Conservation (phyloP, 768 basidiomycete genomes). For the Pluteus cervinus region DNA sequence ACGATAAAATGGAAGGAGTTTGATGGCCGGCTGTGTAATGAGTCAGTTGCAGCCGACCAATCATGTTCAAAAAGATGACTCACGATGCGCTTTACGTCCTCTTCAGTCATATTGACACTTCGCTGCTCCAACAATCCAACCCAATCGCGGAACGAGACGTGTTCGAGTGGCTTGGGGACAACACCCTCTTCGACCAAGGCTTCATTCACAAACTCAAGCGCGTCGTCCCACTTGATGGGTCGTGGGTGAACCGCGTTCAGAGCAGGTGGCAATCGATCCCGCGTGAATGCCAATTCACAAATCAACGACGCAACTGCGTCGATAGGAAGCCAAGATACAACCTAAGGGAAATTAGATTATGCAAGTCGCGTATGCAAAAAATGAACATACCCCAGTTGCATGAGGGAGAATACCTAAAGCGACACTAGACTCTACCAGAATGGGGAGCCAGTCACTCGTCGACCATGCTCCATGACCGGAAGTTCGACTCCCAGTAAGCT, state of each 20-base stretch:
- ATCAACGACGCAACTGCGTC: constrained; percentile 26
- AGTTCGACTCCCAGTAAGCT: no score
- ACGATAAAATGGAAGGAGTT: constrained; percentile 22
- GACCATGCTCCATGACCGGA: no score
- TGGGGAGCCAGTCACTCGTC: no score
- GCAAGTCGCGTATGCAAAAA: constrained; percentile 17
- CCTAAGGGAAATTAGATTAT: constrained; percentile 9
- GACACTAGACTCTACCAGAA: no score
- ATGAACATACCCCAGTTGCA: no score
- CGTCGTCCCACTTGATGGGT: constrained; percentile 20
- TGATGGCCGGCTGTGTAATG: constrained; percentile 25
- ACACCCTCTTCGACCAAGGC: constrained; percentile 12
- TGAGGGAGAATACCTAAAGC: no score
- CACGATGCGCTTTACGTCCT: constrained; percentile 24
- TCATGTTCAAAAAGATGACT: constrained; percentile 10
- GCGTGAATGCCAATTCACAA: constrained; percentile 23
- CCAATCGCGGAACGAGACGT: constrained; percentile 23
- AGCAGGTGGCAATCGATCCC: constrained; percentile 12
- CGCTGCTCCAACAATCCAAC: constrained; percentile 18
- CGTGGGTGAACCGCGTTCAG: constrained; percentile 33
- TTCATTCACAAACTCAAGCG: constrained; percentile 18
- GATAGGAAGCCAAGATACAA: constrained; percentile 31
- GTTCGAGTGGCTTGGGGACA: constrained; percentile 8
- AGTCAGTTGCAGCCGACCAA: not conserved
- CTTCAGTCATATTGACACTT: constrained; percentile 13